Percentiles rank a stretch among this genome's conserved stretches.
These are phyloP conservation scores for Starmerella sp. DNA, from an alignment of 805 yeast genomes.

Conservation along the genomic window DNA sequence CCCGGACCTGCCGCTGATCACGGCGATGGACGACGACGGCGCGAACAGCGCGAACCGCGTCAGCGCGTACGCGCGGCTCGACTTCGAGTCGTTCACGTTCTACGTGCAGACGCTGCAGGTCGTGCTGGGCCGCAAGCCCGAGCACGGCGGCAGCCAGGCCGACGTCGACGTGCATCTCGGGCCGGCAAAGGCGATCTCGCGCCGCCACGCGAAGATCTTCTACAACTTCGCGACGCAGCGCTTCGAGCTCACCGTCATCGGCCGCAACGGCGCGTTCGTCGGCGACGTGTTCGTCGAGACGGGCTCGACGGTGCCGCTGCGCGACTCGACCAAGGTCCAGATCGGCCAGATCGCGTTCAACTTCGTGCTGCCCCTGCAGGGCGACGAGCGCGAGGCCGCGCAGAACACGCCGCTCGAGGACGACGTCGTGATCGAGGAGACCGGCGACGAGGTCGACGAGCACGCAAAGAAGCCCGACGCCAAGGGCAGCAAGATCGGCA, in stretches of 20 bases:
- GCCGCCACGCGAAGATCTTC: conserved; percentile 90
- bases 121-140: conserved; percentile 79
- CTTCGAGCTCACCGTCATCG: conserved; percentile 82
- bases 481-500: conserved; percentile 7
- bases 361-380: conserved; percentile 68
- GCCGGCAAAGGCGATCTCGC: conserved; percentile 80
- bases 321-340: conserved; percentile 64
- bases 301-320: conserved; percentile 81
- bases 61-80: conserved; percentile 45
- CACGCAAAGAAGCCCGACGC: neutral
- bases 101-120: conserved; percentile 95
- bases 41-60: conserved; percentile 25
- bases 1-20: conserved; percentile 7
- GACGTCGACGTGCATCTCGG: conserved; percentile 76
- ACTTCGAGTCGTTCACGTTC: conserved; percentile 85
- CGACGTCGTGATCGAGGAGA: conserved; percentile 9
- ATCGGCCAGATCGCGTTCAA: conserved; percentile 85
- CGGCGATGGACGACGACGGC: conserved; percentile 14
- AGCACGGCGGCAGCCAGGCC: conserved; percentile 49
- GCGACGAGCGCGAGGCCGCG: conserved; percentile 9
- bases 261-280: conserved; percentile 94
- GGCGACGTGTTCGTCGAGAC: conserved; percentile 81
- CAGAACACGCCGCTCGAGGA: conserved; percentile 1
- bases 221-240: conserved; percentile 94
- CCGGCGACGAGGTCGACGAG: neutral